A percentile compares a stretch with the other conserved stretches of the same genome.
These are phyloP conservation scores for Passalora sequoiae DNA, from an alignment of 2,329 filamentous ascomycete species.

Conservation along the genomic window DNA sequence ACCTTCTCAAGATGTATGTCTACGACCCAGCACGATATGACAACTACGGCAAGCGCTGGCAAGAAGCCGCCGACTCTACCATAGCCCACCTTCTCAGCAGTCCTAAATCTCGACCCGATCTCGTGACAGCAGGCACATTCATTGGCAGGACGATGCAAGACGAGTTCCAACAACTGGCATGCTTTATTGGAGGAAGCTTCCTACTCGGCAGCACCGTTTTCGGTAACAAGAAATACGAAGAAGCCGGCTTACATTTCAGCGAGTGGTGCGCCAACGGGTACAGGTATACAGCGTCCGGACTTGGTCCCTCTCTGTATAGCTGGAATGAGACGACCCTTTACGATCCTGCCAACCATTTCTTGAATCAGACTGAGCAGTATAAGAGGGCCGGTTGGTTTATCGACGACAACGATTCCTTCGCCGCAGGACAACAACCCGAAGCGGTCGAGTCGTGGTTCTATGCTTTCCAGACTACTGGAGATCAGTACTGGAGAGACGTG, in stretches of 20 bases:
- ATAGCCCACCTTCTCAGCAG: constrained; percentile 66
- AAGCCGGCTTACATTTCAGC: constrained; percentile 69
- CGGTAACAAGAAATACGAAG: constrained; percentile 58
- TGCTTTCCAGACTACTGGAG: constrained; percentile 14
- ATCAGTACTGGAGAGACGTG: constrained; percentile 18
- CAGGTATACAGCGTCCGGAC: constrained; percentile 59
- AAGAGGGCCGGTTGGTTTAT: constrained; percentile 61
- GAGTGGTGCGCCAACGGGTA: constrained; percentile 75
- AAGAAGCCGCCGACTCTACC: constrained; percentile 67
- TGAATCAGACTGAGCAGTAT: constrained; percentile 54
- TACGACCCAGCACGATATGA: constrained; percentile 64
- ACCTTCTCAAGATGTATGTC: constrained; percentile 60
- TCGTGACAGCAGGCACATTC: constrained; percentile 46
- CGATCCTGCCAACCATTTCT: constrained; percentile 22
- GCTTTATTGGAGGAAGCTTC: constrained; percentile 81
- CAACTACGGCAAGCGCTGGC: constrained; percentile 66
- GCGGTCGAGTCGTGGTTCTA: constrained; percentile 32
- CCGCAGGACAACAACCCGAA: constrained; percentile 44
- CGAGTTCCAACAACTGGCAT: constrained; percentile 56
- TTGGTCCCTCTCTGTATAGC: constrained; percentile 63
- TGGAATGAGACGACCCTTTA: constrained; percentile 37
- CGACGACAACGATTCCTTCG: constrained; percentile 34
- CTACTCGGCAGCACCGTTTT: constrained; percentile 75
- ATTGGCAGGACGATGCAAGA: constrained; percentile 40
- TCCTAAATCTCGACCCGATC: constrained; percentile 59